Evolutionary conservation across 371 early-diverging fungal species (phyloP).

Genomic region (Mortierella sp.): DNA sequence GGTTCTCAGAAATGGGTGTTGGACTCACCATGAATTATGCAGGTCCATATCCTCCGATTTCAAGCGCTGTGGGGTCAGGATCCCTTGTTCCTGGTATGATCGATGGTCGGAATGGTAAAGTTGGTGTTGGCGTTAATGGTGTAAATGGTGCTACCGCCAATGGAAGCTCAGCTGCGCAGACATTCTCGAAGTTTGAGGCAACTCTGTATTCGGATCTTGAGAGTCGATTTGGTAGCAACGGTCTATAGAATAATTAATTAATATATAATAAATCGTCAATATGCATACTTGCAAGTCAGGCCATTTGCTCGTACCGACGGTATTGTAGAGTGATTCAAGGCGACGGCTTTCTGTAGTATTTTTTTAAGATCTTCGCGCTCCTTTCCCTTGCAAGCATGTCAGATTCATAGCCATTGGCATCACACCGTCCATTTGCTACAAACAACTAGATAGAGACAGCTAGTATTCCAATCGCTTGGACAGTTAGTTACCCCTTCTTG

Average conservation of each 20-base stretch:
- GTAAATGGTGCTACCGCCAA: neutral
- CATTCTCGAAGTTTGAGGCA: conserved; percentile 41
- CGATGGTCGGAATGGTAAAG: conserved; percentile 2
- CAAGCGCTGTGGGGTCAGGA: neutral
- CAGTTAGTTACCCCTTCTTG: too few species aligned
- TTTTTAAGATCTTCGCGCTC: too few species aligned
- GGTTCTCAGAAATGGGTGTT: conserved; percentile 53
- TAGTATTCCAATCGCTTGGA: too few species aligned
- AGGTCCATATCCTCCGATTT: conserved; percentile 21
- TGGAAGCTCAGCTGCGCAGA: neutral
- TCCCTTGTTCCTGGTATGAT: neutral
- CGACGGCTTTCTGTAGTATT: too few species aligned
- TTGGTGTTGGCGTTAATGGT: neutral
- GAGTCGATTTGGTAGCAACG: conserved; percentile 27
- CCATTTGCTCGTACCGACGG: too few species aligned
- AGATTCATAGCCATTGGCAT: too few species aligned
- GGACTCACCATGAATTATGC: conserved; percentile 50
- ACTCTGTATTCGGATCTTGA: conserved; percentile 47
- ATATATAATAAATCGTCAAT: neutral
- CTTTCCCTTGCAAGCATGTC: too few species aligned
- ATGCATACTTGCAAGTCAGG: too few species aligned
- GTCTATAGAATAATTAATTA: neutral
- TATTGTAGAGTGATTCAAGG: too few species aligned
- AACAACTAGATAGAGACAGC: too few species aligned
- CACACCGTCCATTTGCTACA: too few species aligned